Base-by-base conservation (phyloP, 2,329 filamentous ascomycete genomes). In the Penicillium occitanis region DNA sequence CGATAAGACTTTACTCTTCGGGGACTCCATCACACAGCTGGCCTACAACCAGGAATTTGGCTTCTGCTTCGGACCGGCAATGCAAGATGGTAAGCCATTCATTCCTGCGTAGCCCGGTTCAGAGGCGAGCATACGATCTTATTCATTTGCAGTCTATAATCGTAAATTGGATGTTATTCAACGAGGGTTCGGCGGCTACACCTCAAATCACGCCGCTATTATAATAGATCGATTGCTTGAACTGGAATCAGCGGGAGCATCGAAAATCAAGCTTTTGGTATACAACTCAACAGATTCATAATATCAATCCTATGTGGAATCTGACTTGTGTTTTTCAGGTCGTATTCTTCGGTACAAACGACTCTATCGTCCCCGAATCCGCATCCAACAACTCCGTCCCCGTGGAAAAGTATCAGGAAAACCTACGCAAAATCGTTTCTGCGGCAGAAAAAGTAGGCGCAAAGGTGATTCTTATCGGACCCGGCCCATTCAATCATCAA, bases 11-110 rank as follows among this genome's bases (percentile, higher is more conserved):
- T 19, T 63, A 8, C 61, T 63, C n/a, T 63, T 63, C 5, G 61
- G 61, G 5, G 61, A 63, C 17, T 63, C 61, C 22, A 63, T 63
- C 35, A 63, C 61, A 2, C 48, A 63, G 19, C 61, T 63, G 14
- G 61, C 61, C 3, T 55, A 63, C 35, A 40, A 42, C 33, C 61
- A 55, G n/a, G 35, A 53, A 55, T 30, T 40, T 17, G 61, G 61
- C 19, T 63, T 63, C n/a, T 55, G 33, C 22, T 63, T 55, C 33
- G 61, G 61, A 5, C 2, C 61, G 6, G 61, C 61, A 33, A 55
- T 63, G 61, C 61, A 63, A 63, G 25, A 63, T 63, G 48, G 61
- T 63, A 55, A 63, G 30, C 19, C 44, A n/a, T n/a, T 14, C 17
- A 8, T 28, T 17, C 4, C 2, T 8, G 46, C 46, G 5, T 48